Evolutionary conservation across 805 yeast genomes (phyloP).

Genomic region (Babjeviella inositovora): DNA sequence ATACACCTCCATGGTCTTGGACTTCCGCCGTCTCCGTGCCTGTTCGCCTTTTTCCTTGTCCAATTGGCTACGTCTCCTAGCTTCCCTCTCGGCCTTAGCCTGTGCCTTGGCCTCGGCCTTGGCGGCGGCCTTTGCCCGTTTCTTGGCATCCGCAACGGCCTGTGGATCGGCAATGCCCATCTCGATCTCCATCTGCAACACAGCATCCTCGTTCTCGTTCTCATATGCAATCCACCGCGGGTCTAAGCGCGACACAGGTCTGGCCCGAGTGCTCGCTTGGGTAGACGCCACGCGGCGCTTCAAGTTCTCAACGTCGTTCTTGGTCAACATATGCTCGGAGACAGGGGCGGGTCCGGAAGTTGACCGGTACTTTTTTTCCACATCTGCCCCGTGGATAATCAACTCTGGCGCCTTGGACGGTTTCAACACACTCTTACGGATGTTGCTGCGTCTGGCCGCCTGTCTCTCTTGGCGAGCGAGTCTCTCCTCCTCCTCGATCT

Average conservation of each 20-base stretch:
- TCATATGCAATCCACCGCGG: constrained; percentile 39
- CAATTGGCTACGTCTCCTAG: too few species aligned
- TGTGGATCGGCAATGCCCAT: constrained; percentile 2
- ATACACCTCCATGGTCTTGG: too few species aligned
- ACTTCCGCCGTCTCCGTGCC: too few species aligned
- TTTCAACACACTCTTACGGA: too few species aligned
- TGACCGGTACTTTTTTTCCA: constrained; percentile 4
- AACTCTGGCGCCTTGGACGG: too few species aligned
- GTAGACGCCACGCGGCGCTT: constrained; percentile 30
- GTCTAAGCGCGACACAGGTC: constrained; percentile 40
- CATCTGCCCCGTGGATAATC: background rate
- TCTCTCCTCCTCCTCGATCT: constrained; percentile 35
- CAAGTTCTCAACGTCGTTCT: constrained; percentile 23
- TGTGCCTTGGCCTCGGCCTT: too few species aligned
- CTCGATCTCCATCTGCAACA: constrained; percentile 16
- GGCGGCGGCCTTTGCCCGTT: too few species aligned
- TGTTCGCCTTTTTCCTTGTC: too few species aligned
- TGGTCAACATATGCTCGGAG: constrained; percentile 23
- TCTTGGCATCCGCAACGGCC: too few species aligned
- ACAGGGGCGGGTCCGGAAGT: too few species aligned
- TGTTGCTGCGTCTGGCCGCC: constrained; percentile 18
- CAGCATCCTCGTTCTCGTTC: constrained; percentile 23
- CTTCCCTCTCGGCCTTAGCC: too few species aligned
- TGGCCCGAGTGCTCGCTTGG: constrained; percentile 26
- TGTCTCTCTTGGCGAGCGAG: constrained; percentile 30